Evolutionary conservation across 352 stramenopile genomes (phyloP), one percentile per base, ranked within the genome.

Genomic region (Phytophthora melonis): DNA sequence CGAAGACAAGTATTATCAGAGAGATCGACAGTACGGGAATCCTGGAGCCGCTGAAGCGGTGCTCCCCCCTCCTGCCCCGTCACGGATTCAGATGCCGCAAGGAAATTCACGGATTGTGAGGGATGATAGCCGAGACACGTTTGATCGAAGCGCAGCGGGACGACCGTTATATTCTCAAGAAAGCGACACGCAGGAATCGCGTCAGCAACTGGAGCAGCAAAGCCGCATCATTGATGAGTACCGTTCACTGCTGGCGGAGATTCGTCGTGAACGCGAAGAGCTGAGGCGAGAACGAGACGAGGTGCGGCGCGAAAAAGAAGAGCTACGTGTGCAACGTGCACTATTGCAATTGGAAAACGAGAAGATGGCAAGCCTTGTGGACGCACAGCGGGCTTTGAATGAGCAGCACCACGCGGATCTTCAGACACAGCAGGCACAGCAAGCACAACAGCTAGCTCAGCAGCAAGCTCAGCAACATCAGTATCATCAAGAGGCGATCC

Each of bases 261-360:
- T 95, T 70, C 88, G 88, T 7, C 80, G 77, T 47, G 88, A 95
- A 66, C 85, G 86, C 8, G 82, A 90, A n/a, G 83, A 93, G 67
- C 66, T 95, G 3, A 86, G 88, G 3, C 81, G 81, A 14, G 88
- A 95, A 56, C 84, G 85, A 49, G 86, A 93, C 21, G 86, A 93
- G 43, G 27, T 92, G 9, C 83, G 86, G 2, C 76, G 75, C 3
- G 88, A 93, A 55, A 92, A 89, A 52, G 88, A 94, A 36, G 84
- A 92, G 23, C n/a, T 94, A n/a, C 85, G 86, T 1, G 78, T 92
- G 25, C 86, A 94, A 34, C 79, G 85, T 41, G 74, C 79, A 39
- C 65, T 90, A 30, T 66, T 93, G 57, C 86, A 93, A 61, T 68
- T 93, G 43, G 88, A 95, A 54, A 95, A 93, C 45, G 88, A 95